Conservation (phyloP, 345 rosid species). For the Euphorbia tirucalli region DNA sequence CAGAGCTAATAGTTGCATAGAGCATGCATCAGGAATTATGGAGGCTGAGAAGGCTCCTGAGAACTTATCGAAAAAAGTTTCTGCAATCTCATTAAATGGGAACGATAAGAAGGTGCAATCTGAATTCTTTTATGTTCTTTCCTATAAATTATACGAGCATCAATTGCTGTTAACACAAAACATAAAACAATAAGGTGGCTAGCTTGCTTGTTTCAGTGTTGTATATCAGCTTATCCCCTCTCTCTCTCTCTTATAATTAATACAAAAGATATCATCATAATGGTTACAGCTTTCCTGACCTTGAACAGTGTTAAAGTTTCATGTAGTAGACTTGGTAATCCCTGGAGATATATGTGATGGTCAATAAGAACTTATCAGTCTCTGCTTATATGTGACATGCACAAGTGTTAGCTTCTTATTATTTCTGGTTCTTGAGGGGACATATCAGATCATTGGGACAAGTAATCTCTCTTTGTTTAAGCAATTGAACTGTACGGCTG, state of each 20-base stretch:
- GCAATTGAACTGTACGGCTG: not conserved
- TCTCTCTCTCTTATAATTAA: not conserved
- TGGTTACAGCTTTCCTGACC: not conserved
- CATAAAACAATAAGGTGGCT: not conserved
- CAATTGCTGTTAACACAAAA: not conserved
- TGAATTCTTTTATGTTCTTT: not conserved
- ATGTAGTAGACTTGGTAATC: not conserved
- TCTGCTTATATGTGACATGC: not conserved
- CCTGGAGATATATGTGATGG: not conserved
- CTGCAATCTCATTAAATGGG: conserved; percentile 62
- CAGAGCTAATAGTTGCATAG: conserved; percentile 85
- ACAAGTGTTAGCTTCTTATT: not conserved
- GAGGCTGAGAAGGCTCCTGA: conserved; percentile 80
- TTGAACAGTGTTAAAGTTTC: not conserved
- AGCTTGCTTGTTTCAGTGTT: not conserved
- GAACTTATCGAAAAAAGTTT: conserved; percentile 69
- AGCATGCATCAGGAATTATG: conserved; percentile 83
- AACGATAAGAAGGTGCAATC: conserved; percentile 59
- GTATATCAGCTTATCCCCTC: not conserved
- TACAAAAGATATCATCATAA: not conserved
- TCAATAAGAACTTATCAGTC: not conserved
- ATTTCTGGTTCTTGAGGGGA: no score
- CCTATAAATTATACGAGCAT: not conserved
- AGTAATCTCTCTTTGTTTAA: not conserved
- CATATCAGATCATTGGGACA: no score